Base-by-base conservation (phyloP, 164 flowering plant species). In the Vitis cinerea region DNA sequence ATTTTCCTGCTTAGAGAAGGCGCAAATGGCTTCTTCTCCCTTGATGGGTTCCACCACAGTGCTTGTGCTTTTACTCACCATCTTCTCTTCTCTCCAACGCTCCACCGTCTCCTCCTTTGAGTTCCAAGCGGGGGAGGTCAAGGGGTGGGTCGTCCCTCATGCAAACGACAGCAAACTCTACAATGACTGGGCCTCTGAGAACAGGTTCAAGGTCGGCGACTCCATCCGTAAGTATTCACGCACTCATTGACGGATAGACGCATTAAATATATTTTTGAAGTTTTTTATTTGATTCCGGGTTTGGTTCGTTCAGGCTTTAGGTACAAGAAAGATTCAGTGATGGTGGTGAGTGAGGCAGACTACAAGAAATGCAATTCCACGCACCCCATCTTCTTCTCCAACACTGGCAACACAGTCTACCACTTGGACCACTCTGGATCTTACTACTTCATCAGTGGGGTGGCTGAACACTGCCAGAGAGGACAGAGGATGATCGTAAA, bases 381-480 rank as follows among this genome's bases (percentile, higher is more conserved):
- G 0, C 79, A 75, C 14, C 97, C 97, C 1, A 62, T 27, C 15
- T 80, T 71, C 80, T 87, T 79, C 70, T 82, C 86, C 73, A 85
- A 91, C 86, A 80, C 71, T 2, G 91, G 94, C 4, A 69, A 85
- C 82, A 87, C 91, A 0, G 65, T 74, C 3, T 80, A 64, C 84
- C 67, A 67, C 50, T 65, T 91, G 0, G 77, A 85, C 59, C 85
- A 60, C 2, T 60, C 83, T 2, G 90, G 91, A 12, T 50, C 74
- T 31, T 85, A 78, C 72, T 89, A 86, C 71, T 89, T 91, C 87
- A 89, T 89, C 53, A 91, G 94, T 59, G 93, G 94, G 13, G 85
- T 74, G 5, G 62, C 83, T 0, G 90, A 88, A 3, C 93, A 91
- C 72, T 89, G 93, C 44, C 73, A 86, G 53, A 79, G 59, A 69